Base-by-base conservation (phyloP, 768 basidiomycete genomes). In the Auriscalpium microsporum region DNA sequence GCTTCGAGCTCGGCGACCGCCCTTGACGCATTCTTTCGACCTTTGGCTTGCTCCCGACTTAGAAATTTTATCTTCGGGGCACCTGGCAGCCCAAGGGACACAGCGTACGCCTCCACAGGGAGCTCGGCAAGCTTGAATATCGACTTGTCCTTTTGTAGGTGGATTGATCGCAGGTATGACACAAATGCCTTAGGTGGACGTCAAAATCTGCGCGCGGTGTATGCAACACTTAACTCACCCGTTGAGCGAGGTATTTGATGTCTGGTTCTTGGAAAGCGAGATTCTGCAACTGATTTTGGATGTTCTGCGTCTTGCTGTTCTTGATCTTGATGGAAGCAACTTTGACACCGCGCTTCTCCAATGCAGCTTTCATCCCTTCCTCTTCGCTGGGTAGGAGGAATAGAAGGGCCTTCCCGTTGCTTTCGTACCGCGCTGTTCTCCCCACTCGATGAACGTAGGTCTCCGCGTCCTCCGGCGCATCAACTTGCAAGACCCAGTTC, bases 371-470 rank as follows among this genome's bases (percentile, higher is more conserved):
- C 89, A 98, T 94, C 0, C 95, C 95, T 60, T 90, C 83, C 68
- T 96, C 92, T 68, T 99, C 96, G 66, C 86, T 92, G 2, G 95
- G 95, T 62, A 87, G 68, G 14, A 98, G 70, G 54, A 99, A 75
- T 61, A 96, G 69, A 37, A 98, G 69, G 0, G 83, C 87, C 65
- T 92, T 90, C 0, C 96, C 96, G 35, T 86, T 83, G 58, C 87
- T 87, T 66, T 94, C 86, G 65, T 98, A 97, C 49, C 95, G 76
- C 46, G 95, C 95, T 14, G 95, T 99, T 47, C 95, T 79, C 0
- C 95, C 95, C 2, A 99, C 94, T 34, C 95, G 84, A 68, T 99
- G 95, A 42, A 99, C 92, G 68, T 99, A 97, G 10, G 94, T 99
- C 48, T 96, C 94, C 6, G 87, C 92, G 64, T 99, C 95, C 71